phyloP scores from a whole-genome alignment of 1,284 basidiomycete genomes.

The Rhodotorula sp. region DNA sequence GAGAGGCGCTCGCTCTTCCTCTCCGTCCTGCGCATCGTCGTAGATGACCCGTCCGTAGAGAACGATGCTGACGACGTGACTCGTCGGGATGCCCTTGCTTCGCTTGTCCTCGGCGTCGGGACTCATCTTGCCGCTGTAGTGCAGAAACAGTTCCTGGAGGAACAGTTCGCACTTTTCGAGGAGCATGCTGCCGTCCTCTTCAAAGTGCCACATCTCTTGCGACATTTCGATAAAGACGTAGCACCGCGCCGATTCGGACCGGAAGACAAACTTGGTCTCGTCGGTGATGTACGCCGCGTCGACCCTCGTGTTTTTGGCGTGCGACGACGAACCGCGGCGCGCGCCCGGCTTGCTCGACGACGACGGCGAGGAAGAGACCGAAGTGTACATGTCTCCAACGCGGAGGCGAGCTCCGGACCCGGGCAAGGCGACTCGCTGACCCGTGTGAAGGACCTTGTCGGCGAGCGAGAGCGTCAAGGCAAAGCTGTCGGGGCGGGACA shows the following conservation, averaged over 20 bases:
- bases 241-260: conserved; percentile 86
- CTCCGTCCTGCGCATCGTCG: conserved; percentile 69
- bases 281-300: conserved; percentile 73
- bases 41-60: conserved; percentile 94
- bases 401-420: conserved; percentile 71
- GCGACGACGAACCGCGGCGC: conserved; percentile 1
- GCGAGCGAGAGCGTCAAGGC: conserved; percentile 69
- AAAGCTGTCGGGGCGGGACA: conserved; percentile 91
- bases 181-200: conserved; percentile 72
- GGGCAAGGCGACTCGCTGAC: conserved; percentile 69
- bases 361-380: neutral
- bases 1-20: conserved; percentile 54
- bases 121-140: conserved; percentile 30
- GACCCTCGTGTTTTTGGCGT: conserved; percentile 33
- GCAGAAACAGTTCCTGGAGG: conserved; percentile 55
- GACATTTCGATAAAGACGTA: conserved; percentile 91
- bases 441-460: conserved; percentile 55
- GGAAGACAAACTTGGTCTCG: conserved; percentile 82
- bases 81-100: conserved; percentile 58
- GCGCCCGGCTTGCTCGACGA: conserved; percentile 55
- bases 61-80: conserved; percentile 91
- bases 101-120: conserved; percentile 25
- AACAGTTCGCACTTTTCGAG: conserved; percentile 86
- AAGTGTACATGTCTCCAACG: conserved; percentile 67
- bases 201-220: conserved; percentile 90